phyloP scores from a whole-genome alignment of 2,329 filamentous ascomycete species.

The Triangularia setosa region DNA sequence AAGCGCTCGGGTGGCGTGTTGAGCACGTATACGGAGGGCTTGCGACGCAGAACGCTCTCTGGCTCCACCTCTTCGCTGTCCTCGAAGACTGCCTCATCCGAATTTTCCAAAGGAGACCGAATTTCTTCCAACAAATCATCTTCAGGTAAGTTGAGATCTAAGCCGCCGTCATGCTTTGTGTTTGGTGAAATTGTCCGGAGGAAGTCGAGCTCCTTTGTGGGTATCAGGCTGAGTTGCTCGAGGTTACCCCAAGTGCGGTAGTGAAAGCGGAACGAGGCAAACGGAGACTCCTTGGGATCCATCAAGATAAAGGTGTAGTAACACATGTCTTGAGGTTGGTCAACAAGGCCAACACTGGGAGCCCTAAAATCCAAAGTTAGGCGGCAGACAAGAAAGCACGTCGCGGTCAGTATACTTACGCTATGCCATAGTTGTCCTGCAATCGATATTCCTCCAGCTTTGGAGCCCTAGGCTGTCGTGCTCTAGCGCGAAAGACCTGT shows the following conservation, averaged over 20 bases:
- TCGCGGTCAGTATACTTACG: conserved; percentile 37
- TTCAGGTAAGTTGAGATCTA: background rate
- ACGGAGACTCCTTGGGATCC: conserved; percentile 50
- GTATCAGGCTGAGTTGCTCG: conserved; percentile 44
- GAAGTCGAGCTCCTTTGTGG: conserved; percentile 24
- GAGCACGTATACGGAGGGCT: conserved; percentile 26
- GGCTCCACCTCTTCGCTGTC: conserved; percentile 12
- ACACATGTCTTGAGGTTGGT: conserved; percentile 45
- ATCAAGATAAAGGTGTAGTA: conserved; percentile 52
- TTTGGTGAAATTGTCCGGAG: conserved; percentile 10
- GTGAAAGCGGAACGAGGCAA: conserved; percentile 52
- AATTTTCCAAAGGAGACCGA: background rate
- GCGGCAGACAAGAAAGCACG: background rate
- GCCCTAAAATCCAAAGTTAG: conserved; percentile 35
- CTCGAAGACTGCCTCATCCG: conserved; percentile 21
- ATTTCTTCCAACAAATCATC: background rate
- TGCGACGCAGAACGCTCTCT: conserved; percentile 11
- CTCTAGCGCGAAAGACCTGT: conserved; percentile 49
- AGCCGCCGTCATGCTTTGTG: conserved; percentile 3
- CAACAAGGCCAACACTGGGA: conserved; percentile 50
- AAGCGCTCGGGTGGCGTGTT: conserved; percentile 32
- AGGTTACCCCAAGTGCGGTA: conserved; percentile 53
- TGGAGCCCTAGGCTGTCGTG: conserved; percentile 41
- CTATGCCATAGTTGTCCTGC: conserved; percentile 50
- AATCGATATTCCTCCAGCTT: conserved; percentile 41